phyloP scores from a whole-genome alignment of 495 filamentous ascomycete species.

The Sphaerosporella brunnea region DNA sequence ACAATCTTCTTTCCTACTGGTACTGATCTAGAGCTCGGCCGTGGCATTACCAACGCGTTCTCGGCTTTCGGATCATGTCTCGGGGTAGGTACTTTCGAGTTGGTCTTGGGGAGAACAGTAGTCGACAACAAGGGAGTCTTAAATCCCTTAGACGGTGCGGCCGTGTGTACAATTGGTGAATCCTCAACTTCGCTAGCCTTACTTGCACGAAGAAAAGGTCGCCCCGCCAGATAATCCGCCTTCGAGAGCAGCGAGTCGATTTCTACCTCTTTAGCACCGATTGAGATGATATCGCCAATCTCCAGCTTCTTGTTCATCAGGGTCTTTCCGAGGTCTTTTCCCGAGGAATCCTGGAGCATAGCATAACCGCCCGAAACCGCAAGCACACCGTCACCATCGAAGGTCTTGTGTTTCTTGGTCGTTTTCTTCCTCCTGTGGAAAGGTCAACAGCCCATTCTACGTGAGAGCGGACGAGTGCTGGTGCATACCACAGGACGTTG shows the following conservation, averaged over 20 bases:
- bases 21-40: slow-evolving; percentile 17
- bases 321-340: slow-evolving; percentile 42
- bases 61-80: slow-evolving; percentile 47
- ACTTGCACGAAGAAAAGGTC: slow-evolving; percentile 30
- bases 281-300: slow-evolving; percentile 42
- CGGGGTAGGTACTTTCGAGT: slow-evolving; percentile 35
- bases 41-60: slow-evolving; percentile 53
- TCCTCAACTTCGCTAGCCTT: slow-evolving; percentile 7
- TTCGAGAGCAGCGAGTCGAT: slow-evolving; percentile 47
- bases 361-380: slow-evolving; percentile 40
- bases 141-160: slow-evolving; percentile 28
- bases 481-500: slow-evolving; percentile 47
- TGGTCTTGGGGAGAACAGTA: slow-evolving; percentile 33
- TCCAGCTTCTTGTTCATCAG: slow-evolving; percentile 39
- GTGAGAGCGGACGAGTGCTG: not conserved
- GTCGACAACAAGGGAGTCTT: slow-evolving; percentile 44
- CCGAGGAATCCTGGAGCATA: slow-evolving; percentile 44
- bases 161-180: slow-evolving; percentile 9
- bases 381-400: slow-evolving; percentile 69
- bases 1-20: slow-evolving; percentile 45
- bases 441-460: slow-evolving; percentile 3
- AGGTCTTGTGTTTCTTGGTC: slow-evolving; percentile 68
- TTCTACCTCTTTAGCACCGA: slow-evolving; percentile 60
- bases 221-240: slow-evolving; percentile 44
- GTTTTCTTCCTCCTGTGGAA: slow-evolving; percentile 50